Evolutionary conservation across 148 eudicot genomes (phyloP).

Genomic region (Vaccinium corymbosum): DNA sequence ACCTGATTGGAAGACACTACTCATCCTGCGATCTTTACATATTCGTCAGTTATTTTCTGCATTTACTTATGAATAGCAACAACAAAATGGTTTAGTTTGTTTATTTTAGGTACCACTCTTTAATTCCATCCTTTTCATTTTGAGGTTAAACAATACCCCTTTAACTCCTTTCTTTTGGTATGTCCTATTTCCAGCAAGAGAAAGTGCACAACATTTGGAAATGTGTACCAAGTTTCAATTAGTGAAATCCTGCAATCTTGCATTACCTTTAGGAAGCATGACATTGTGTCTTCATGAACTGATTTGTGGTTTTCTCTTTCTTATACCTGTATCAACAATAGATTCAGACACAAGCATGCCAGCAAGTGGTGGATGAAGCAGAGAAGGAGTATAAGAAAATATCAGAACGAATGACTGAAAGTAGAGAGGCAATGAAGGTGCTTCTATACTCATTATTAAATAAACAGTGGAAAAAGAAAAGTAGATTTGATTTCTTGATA

Average conservation of each 20-base stretch:
- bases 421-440: slow-evolving; percentile 74
- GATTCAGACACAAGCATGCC: slow-evolving; percentile 79
- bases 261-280: background rate
- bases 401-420: slow-evolving; percentile 57
- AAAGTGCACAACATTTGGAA: background rate
- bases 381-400: slow-evolving; percentile 59
- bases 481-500: slow-evolving; percentile 9
- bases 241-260: background rate
- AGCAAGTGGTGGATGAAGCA: slow-evolving; percentile 63
- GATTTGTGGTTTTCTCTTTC: background rate
- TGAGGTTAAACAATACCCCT: background rate
- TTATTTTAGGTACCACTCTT: background rate
- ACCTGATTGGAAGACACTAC: no score
- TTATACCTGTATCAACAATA: slow-evolving; percentile 19
- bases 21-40: no score
- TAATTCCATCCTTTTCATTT: background rate
- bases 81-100: background rate
- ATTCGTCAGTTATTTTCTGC: no score
- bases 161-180: background rate
- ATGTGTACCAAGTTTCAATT: background rate
- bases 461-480: background rate
- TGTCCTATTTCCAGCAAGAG: background rate
- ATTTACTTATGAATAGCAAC: background rate
- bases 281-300: slow-evolving; percentile 3
- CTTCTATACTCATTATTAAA: background rate